Evolutionary conservation across 73 alveolate genomes (phyloP), one percentile per base, ranked within the genome.

Genomic region (Paramecium tetraurelia): DNA sequence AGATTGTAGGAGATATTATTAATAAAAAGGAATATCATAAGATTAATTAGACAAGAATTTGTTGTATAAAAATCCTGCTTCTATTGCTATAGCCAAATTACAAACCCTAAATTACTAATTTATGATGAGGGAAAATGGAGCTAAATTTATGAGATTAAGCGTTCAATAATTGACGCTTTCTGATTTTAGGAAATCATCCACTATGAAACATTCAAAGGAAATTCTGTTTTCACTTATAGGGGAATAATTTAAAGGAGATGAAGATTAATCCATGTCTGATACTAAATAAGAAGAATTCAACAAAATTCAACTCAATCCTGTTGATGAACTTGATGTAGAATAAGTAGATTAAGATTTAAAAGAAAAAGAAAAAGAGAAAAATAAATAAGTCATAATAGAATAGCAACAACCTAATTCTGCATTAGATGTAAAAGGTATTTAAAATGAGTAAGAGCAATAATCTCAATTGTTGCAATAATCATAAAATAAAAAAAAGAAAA

Each of bases 41-140:
- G 59, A 72, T 38, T 38, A 72, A 29, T 72, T 31, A 22, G 46
- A 21, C 29, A 31, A 68, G 44, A 68, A 36, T 72, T 36, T 72
- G 16, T 44, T 80, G 22, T 80, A 80, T 44, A 80, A 80, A 21
- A 80, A 80, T 80, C 50, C 76, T 46, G 90, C 90, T 1, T 80
- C 90, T 20, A 41, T 80, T 43, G 90, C 90, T 40, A 20, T 80
- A 2, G 90, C 90, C 5, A 41, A 80, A 46, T 44, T 80, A 14
- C 20, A 80, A 48, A 48, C 70, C 22, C 5, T 80, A 9, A 80
- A 48, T 48, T 80, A 31, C 14, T 46, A 80, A 80, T 80, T 80
- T 46, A 44, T 44, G 75, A 80, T 80, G 90, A 80, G 72, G 43
- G 90, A 80, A 35, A 80, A 80, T 44, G 90, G 90, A 80, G 90